Evolutionary conservation across 2,329 filamentous ascomycete species (phyloP), one percentile per base, ranked within the genome.

Genomic region (Xylariales sp.): DNA sequence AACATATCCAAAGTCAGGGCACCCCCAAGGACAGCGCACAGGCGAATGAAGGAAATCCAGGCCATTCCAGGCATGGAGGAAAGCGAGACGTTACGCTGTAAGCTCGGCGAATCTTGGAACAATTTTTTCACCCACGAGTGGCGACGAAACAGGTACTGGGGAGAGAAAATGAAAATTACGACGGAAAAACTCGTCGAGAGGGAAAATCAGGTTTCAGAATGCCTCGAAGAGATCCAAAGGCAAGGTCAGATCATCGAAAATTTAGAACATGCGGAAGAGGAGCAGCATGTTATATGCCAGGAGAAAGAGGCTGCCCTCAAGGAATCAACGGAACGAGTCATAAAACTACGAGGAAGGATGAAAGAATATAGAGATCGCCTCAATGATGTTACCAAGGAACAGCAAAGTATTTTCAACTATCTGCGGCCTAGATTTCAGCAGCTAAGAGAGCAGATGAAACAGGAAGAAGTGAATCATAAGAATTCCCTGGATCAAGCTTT

Each of bases 371-470:
- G 75, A 61, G 70, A 73, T 3, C 81, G 80, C 16, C 72, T 87
- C n/a, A 84, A 85, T 62, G 76, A 81, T 55, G 81, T 82, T 1
- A 81, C 83, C 8, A 67, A 71, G 1, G 84, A 87, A 65, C 84
- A 87, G 34, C 83, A 86, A 64, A 72, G 73, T 5, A 75, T 86
- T 1, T 85, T 79, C 69, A 72, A 67, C 3, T 75, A 76, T 46
- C 77, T 78, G 8, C 78, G 75, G 49, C 60, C 75, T 1, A 76
- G 75, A 49, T 81, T 79, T 59, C 67, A 81, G 16, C 68, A 80
- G 2, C 72, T 78, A 0, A 77, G 80, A 10, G 67, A 75, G 1
- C 72, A 82, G 32, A 64, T 85, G 5, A 76, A 74, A 18, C 70
- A 75, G 9, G 78, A 82, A 9, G 77, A 78, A 49, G 36, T 79